These are phyloP conservation scores for Voacanga thouarsii DNA, from an alignment of 257 asterid genomes.

Conservation along the genomic window DNA sequence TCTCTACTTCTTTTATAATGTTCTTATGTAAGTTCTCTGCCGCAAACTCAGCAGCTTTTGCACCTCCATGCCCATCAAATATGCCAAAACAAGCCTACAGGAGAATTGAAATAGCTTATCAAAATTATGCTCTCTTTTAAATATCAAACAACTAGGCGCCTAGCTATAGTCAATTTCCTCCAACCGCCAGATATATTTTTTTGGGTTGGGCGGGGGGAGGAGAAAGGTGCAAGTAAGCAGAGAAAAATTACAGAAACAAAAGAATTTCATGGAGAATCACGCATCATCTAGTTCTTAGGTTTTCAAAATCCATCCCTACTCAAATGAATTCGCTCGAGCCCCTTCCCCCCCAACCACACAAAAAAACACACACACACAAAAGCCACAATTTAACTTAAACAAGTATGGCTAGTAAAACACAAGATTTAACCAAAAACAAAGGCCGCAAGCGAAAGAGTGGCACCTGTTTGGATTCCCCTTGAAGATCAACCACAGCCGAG, in stretches of 20 bases:
- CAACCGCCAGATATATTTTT: neutral
- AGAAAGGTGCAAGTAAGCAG: neutral
- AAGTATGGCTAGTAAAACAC: neutral
- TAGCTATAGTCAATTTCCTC: neutral
- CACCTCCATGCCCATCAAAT: constrained; percentile 84
- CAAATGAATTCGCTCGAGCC: neutral
- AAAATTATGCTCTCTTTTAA: neutral
- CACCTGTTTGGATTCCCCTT: constrained; percentile 64
- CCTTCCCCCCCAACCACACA: too few species aligned
- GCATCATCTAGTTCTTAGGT: neutral
- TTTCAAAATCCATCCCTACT: too few species aligned
- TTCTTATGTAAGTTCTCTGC: constrained; percentile 50
- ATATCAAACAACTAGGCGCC: neutral
- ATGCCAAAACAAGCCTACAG: constrained; percentile 64
- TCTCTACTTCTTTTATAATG: constrained; percentile 43
- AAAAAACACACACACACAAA: too few species aligned
- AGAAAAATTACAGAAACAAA: neutral
- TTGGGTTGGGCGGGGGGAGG: too few species aligned
- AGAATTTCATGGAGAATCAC: neutral
- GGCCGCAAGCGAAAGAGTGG: neutral
- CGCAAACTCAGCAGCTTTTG: constrained; percentile 70
- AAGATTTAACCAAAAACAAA: neutral
- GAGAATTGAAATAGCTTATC: neutral
- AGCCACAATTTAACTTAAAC: too few species aligned
- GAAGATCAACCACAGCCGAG: constrained; percentile 52